phyloP scores from a whole-genome alignment of 139 green algal species.

The Spirogloea muscicola region DNA sequence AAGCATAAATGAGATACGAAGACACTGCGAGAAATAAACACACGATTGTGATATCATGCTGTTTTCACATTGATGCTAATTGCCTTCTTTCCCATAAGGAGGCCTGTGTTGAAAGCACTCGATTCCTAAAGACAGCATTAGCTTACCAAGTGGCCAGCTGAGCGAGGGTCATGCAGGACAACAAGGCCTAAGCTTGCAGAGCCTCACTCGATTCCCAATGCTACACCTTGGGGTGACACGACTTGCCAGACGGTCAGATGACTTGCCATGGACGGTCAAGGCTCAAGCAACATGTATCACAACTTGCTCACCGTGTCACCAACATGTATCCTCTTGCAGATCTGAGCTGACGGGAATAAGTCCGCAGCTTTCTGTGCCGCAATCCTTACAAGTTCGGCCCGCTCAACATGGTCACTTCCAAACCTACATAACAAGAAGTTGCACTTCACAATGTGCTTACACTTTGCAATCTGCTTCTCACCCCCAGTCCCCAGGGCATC shows the following conservation, averaged over 20 bases:
- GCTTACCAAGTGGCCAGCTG: no score
- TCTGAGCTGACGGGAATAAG: not conserved
- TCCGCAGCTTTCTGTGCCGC: constrained; percentile 54
- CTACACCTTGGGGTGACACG: not conserved
- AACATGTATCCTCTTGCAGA: constrained; percentile 11
- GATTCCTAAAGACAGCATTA: no score
- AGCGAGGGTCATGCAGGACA: no score
- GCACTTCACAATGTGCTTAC: not conserved
- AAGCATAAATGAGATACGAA: not conserved
- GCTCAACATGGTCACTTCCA: constrained; percentile 80
- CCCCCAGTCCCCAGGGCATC: not conserved
- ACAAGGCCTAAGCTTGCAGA: not conserved
- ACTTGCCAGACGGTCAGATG: not conserved
- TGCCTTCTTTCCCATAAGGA: no score
- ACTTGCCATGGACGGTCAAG: not conserved
- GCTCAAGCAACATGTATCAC: not conserved
- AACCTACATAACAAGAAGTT: no score
- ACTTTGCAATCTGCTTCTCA: not conserved
- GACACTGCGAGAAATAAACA: no score
- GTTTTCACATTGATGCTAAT: not conserved
- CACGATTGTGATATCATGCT: no score
- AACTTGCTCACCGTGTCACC: constrained; percentile 33
- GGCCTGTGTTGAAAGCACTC: no score
- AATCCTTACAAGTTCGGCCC: constrained; percentile 76
- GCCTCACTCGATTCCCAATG: not conserved